Percentiles rank a stretch among this genome's conserved stretches.
These are phyloP conservation scores for Apophysomyces ossiformis DNA, from an alignment of 371 early-diverging fungal genomes.

Conservation along the genomic window DNA sequence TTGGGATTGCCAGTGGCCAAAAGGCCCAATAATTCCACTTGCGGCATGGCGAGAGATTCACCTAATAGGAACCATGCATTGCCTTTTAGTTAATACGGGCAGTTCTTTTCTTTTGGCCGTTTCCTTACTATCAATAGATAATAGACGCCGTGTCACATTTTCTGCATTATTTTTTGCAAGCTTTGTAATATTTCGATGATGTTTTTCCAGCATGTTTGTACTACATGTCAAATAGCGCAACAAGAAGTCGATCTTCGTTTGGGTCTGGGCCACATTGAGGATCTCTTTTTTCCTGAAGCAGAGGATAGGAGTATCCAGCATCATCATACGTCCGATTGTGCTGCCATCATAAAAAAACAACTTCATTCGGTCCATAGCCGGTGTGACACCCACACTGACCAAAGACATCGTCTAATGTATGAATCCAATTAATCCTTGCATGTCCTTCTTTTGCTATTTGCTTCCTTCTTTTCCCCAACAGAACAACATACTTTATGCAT, in stretches of 20 bases:
- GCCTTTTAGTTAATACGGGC: too few species aligned
- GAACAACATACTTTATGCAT: background rate
- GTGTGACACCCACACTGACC: background rate
- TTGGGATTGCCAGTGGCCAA: conserved; percentile 12
- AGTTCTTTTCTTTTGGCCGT: conserved; percentile 1
- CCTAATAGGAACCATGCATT: background rate
- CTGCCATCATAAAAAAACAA: background rate
- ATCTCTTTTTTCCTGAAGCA: conserved; percentile 5
- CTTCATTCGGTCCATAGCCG: background rate
- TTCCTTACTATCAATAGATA: background rate
- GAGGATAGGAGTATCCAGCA: background rate
- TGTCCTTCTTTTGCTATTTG: background rate
- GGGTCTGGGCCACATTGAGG: conserved; percentile 9
- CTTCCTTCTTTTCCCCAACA: background rate
- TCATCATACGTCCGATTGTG: background rate
- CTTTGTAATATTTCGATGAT: background rate
- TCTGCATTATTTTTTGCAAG: conserved; percentile 6
- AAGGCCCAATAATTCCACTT: conserved; percentile 14
- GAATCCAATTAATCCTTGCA: background rate
- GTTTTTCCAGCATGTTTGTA: background rate
- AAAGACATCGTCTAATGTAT: background rate
- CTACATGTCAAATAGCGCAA: conserved; percentile 7
- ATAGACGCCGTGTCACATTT: conserved; percentile 2
- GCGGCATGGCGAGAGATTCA: conserved; percentile 7
- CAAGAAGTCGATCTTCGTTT: conserved; percentile 8